Evolutionary conservation across 306 rosid genomes (phyloP).

Genomic region (Ceratonia siliqua): DNA sequence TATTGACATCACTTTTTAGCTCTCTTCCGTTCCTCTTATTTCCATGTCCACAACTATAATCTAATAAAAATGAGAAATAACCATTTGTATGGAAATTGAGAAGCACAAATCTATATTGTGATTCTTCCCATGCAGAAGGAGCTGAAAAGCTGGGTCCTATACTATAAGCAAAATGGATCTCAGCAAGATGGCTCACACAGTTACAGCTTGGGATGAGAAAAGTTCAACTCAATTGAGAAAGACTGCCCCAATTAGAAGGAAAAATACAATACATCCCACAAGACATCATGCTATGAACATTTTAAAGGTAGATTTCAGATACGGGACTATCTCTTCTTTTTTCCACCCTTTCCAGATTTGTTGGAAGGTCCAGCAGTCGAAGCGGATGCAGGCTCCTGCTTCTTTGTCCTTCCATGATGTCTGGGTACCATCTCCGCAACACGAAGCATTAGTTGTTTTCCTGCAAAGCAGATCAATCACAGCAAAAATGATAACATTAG

Average conservation of each 20-base stretch:
- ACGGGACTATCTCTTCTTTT: constrained; percentile 62
- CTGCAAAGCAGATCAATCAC: constrained; percentile 49
- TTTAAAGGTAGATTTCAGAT: neutral
- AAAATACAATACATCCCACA: neutral
- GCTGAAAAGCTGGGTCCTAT: neutral
- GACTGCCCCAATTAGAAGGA: neutral
- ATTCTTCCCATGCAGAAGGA: neutral
- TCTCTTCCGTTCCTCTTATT: no score
- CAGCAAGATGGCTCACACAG: neutral
- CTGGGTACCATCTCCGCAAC: constrained; percentile 80
- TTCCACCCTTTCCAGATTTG: constrained; percentile 80
- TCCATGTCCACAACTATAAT: no score
- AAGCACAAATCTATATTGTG: no score
- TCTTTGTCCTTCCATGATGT: constrained; percentile 84
- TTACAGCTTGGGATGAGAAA: neutral
- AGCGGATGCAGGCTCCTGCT: constrained; percentile 63
- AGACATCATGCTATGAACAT: constrained; percentile 11
- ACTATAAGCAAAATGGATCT: neutral
- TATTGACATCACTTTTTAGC: no score
- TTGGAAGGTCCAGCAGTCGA: constrained; percentile 65
- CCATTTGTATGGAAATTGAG: no score
- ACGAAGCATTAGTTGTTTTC: constrained; percentile 65
- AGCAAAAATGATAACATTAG: neutral
- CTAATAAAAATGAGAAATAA: no score
- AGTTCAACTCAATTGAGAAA: neutral